These are phyloP conservation scores for Pythium guiyangense DNA, from an alignment of 352 stramenopile genomes.

Conservation along the genomic window DNA sequence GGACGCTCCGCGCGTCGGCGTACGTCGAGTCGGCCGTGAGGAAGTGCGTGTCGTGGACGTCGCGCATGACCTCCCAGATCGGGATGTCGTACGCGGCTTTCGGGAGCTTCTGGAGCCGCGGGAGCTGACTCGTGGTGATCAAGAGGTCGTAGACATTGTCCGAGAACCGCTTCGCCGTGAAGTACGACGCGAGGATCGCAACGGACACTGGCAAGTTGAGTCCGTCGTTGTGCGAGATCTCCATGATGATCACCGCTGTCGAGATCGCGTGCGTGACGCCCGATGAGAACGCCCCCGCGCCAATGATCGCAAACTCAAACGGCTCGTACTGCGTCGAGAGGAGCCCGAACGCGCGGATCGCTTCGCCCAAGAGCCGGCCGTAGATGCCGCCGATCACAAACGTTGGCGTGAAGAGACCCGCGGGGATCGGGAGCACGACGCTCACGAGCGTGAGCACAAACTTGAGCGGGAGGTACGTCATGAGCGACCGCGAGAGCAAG, in stretches of 20 bases:
- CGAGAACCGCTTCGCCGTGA: slow-evolving; percentile 87
- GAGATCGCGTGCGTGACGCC: slow-evolving; percentile 91
- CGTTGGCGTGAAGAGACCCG: slow-evolving; percentile 79
- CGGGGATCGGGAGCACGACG: slow-evolving; percentile 69
- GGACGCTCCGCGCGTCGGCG: slow-evolving; percentile 39
- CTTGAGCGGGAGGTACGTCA: slow-evolving; percentile 79
- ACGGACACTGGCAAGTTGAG: slow-evolving; percentile 88
- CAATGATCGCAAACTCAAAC: slow-evolving; percentile 93
- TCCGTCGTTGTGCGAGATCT: slow-evolving; percentile 85
- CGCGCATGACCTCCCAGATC: slow-evolving; percentile 81
- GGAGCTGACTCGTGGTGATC: slow-evolving; percentile 77
- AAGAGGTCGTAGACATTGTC: slow-evolving; percentile 91
- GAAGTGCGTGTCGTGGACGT: slow-evolving; percentile 58
- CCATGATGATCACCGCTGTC: slow-evolving; percentile 93
- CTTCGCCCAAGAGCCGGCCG: slow-evolving; percentile 71
- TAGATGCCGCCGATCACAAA: slow-evolving; percentile 85
- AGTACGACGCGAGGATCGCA: slow-evolving; percentile 87
- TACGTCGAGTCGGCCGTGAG: slow-evolving; percentile 75
- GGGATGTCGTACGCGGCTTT: slow-evolving; percentile 83
- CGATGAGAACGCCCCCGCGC: slow-evolving; percentile 87
- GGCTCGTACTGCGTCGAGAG: slow-evolving; percentile 71
- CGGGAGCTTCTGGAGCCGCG: slow-evolving; percentile 74
- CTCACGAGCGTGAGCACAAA: slow-evolving; percentile 72
- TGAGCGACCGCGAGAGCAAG: slow-evolving; percentile 65
- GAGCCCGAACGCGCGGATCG: slow-evolving; percentile 57